These are phyloP conservation scores for Irineochytrium annulatum DNA, from an alignment of 192 early-diverging fungal genomes.

Conservation along the genomic window DNA sequence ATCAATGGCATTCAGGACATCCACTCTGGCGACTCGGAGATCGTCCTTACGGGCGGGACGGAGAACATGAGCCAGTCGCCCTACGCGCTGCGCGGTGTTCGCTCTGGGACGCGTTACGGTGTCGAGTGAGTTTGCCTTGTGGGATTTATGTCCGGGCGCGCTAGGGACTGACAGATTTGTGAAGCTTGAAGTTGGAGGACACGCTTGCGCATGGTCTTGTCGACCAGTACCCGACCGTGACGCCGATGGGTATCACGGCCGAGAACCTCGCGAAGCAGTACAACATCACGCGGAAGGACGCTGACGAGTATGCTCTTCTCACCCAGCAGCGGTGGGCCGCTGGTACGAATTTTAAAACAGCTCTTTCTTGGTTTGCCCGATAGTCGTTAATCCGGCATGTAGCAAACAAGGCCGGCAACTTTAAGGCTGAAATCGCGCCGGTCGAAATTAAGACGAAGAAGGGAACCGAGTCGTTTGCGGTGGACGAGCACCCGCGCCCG, in stretches of 20 bases:
- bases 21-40: constrained; percentile 69
- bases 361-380: not conserved
- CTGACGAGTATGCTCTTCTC: constrained; percentile 76
- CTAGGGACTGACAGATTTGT: not conserved
- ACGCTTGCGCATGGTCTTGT: constrained; percentile 77
- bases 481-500: constrained; percentile 91
- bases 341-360: constrained; percentile 45
- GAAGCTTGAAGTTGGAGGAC: constrained; percentile 78
- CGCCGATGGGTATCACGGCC: constrained; percentile 93
- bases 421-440: constrained; percentile 77
- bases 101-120: constrained; percentile 85
- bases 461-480: constrained; percentile 60
- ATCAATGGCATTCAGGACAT: constrained; percentile 96
- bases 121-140: constrained; percentile 48
- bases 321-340: constrained; percentile 86
- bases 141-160: not conserved
- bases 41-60: constrained; percentile 85
- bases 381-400: not conserved
- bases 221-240: constrained; percentile 76
- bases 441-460: constrained; percentile 80
- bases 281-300: constrained; percentile 73
- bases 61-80: constrained; percentile 95
- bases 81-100: constrained; percentile 72
- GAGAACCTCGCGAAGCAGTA: constrained; percentile 88
- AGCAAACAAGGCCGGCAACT: constrained; percentile 72